phyloP scores from a whole-genome alignment of 2,329 filamentous ascomycete species.

The Nemania sp. region DNA sequence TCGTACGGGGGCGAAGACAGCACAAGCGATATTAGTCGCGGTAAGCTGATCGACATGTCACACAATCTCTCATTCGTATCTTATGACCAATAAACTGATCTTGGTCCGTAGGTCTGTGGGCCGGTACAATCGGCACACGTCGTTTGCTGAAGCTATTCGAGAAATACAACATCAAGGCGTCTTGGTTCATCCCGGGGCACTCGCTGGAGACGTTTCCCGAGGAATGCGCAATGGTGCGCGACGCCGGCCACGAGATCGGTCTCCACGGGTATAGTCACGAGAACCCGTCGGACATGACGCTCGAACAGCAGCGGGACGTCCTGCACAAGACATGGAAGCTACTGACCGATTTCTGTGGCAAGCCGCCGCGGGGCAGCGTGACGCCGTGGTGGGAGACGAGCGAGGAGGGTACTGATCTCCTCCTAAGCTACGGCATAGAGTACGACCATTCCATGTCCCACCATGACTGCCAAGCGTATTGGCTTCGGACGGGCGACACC shows the following conservation, averaged over 20 bases:
- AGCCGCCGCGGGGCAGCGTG: constrained; percentile 72
- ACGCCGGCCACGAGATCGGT: constrained; percentile 64
- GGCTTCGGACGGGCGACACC: constrained; percentile 63
- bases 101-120: constrained; percentile 50
- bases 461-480: constrained; percentile 68
- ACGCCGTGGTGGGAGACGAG: constrained; percentile 77
- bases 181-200: constrained; percentile 52
- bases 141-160: constrained; percentile 66
- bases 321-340: constrained; percentile 75
- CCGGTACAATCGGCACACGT: constrained; percentile 68
- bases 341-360: constrained; percentile 72
- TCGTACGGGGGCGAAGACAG: constrained; percentile 76
- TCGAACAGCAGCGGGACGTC: constrained; percentile 76
- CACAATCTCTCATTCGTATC: not conserved
- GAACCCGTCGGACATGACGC: constrained; percentile 71
- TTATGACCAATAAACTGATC: not conserved
- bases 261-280: constrained; percentile 76
- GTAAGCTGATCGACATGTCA: constrained; percentile 45
- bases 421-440: constrained; percentile 69
- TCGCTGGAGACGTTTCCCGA: constrained; percentile 69
- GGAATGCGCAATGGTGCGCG: constrained; percentile 60
- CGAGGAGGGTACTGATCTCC: constrained; percentile 67
- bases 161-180: constrained; percentile 59
- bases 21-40: constrained; percentile 72
- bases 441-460: constrained; percentile 72